Conservation (phyloP, 1,139 yeast species). For the Saccharomycopsis hybrid region DNA sequence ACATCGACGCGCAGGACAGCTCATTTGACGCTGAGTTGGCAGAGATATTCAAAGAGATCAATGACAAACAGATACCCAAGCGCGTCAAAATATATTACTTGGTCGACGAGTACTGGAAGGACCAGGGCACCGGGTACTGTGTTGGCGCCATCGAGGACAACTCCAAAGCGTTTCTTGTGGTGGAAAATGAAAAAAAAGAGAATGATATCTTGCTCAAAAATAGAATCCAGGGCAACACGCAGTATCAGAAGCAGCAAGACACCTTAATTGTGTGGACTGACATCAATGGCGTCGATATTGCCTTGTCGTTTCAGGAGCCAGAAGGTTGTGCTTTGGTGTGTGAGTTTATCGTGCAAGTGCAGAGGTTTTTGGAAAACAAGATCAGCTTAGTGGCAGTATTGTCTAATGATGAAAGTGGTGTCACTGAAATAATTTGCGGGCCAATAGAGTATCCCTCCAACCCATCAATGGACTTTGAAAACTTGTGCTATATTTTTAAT, state of each 20-base stretch:
- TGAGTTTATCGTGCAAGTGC: slow-evolving; percentile 68
- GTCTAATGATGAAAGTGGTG: slow-evolving; percentile 35
- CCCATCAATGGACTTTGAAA: slow-evolving; percentile 40
- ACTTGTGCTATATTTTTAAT: slow-evolving; percentile 45
- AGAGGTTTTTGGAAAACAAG: slow-evolving; percentile 55
- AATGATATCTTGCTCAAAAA: slow-evolving; percentile 58
- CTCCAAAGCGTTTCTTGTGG: slow-evolving; percentile 54
- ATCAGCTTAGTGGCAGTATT: slow-evolving; percentile 71
- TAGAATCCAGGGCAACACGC: slow-evolving; percentile 63
- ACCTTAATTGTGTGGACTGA: slow-evolving; percentile 95
- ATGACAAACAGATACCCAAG: slow-evolving; percentile 37
- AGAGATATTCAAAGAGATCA: slow-evolving; percentile 8
- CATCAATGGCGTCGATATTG: slow-evolving; percentile 68
- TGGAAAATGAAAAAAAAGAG: slow-evolving; percentile 62
- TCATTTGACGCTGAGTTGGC: not conserved
- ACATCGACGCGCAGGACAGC: not conserved
- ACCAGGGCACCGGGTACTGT: slow-evolving; percentile 90
- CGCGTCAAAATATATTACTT: slow-evolving; percentile 86
- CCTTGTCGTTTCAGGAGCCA: slow-evolving; percentile 86
- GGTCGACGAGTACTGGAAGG: slow-evolving; percentile 81
- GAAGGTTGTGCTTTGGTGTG: slow-evolving; percentile 84
- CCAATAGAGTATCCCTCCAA: slow-evolving; percentile 65
- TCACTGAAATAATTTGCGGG: slow-evolving; percentile 64
- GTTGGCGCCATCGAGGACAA: slow-evolving; percentile 46
- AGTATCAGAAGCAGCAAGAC: slow-evolving; percentile 90